These are phyloP conservation scores for Clitopilus passeckerianus DNA, from an alignment of 768 basidiomycete genomes.

Conservation along the genomic window DNA sequence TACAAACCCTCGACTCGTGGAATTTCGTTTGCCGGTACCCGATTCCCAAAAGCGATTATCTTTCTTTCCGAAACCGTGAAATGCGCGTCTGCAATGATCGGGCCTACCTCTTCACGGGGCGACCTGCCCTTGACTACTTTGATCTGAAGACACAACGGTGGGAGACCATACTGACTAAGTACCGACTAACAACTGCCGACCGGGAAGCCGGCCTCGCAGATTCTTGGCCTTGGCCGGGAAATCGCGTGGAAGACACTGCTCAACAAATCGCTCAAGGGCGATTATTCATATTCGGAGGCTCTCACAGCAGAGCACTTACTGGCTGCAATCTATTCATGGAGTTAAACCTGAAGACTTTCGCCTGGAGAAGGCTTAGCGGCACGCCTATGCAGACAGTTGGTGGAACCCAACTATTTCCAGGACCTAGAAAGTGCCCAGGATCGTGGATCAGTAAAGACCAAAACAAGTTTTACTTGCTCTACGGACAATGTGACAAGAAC, in stretches of 20 bases:
- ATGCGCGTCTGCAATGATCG: not conserved
- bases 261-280: slow-evolving; percentile 21
- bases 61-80: not conserved
- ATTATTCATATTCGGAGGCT: slow-evolving; percentile 34
- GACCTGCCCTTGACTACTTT: not conserved
- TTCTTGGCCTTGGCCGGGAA: slow-evolving; percentile 17
- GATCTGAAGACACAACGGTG: not conserved
- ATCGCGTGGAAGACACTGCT: slow-evolving; percentile 7
- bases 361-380: slow-evolving; percentile 24
- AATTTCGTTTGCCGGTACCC: too few relatives aligned
- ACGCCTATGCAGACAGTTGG: not conserved
- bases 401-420: slow-evolving; percentile 16
- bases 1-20: too few relatives aligned
- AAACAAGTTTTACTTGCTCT: slow-evolving; percentile 24
- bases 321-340: slow-evolving; percentile 32
- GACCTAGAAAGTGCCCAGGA: slow-evolving; percentile 23
- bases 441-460: slow-evolving; percentile 24
- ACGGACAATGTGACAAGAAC: slow-evolving; percentile 26
- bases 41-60: too few relatives aligned
- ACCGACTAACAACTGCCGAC: slow-evolving; percentile 6
- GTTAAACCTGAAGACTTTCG: slow-evolving; percentile 24
- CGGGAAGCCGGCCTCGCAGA: slow-evolving; percentile 8
- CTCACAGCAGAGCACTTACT: slow-evolving; percentile 16
- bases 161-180: not conserved
- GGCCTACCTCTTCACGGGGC: slow-evolving; percentile 1